phyloP scores from a whole-genome alignment of 1,284 basidiomycete species.

The Pyrrhoderma lamaoense region DNA sequence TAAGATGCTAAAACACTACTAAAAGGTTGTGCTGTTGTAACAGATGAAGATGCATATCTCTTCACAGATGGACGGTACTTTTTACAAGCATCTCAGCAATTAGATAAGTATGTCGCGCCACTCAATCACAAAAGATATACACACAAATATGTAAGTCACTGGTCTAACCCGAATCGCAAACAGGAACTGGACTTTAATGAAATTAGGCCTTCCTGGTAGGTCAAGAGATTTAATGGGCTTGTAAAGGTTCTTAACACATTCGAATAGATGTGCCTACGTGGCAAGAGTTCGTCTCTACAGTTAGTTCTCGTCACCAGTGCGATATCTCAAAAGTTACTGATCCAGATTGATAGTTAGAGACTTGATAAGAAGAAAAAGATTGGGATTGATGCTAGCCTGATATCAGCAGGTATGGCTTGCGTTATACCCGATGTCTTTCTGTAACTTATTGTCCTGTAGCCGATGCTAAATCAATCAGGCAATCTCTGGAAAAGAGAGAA shows the following conservation, averaged over 20 bases:
- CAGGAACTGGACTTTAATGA: slow-evolving; percentile 92
- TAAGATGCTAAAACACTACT: neutral
- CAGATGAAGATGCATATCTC: slow-evolving; percentile 61
- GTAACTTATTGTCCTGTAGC: slow-evolving; percentile 30
- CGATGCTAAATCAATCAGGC: slow-evolving; percentile 51
- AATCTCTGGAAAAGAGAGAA: slow-evolving; percentile 41
- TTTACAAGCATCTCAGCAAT: slow-evolving; percentile 84
- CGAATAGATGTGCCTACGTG: slow-evolving; percentile 76
- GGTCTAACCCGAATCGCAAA: neutral
- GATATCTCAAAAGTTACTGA: neutral
- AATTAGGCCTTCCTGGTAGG: slow-evolving; percentile 71
- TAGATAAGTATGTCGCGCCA: slow-evolving; percentile 70
- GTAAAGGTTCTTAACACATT: neutral
- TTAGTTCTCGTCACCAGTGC: slow-evolving; percentile 23
- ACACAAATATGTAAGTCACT: neutral
- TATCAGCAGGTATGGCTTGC: slow-evolving; percentile 50
- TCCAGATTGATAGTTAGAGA: slow-evolving; percentile 37
- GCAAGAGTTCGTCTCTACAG: slow-evolving; percentile 79
- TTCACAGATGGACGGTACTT: slow-evolving; percentile 96
- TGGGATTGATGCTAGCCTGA: slow-evolving; percentile 76
- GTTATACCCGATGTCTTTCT: neutral
- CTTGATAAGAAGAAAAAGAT: slow-evolving; percentile 56
- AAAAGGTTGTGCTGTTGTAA: slow-evolving; percentile 76
- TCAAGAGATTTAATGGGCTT: neutral
- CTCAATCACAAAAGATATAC: neutral